These are phyloP conservation scores for Penicillium fimorum DNA, from an alignment of 495 filamentous ascomycete species.

Conservation along the genomic window DNA sequence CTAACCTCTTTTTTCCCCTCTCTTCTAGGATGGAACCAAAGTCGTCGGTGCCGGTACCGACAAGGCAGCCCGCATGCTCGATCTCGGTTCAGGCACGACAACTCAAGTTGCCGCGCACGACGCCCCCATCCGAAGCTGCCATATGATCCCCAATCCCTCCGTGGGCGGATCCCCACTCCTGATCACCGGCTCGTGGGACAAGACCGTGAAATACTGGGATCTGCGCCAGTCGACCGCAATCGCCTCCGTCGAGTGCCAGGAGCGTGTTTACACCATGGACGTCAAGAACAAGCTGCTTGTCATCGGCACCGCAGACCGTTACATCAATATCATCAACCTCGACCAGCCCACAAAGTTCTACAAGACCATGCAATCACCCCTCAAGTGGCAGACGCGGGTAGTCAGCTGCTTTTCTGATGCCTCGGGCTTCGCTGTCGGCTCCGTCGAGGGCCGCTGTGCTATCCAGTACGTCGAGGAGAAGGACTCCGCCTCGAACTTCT, in stretches of 20 bases:
- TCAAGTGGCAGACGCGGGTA: slow-evolving; percentile 86
- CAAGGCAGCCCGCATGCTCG: slow-evolving; percentile 76
- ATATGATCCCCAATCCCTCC: slow-evolving; percentile 61
- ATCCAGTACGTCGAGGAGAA: slow-evolving; percentile 90
- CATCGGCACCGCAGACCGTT: slow-evolving; percentile 80
- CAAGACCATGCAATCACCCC: slow-evolving; percentile 78
- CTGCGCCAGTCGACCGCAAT: slow-evolving; percentile 64
- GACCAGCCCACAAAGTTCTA: slow-evolving; percentile 74
- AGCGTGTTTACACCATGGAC: slow-evolving; percentile 87
- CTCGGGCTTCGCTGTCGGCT: slow-evolving; percentile 79
- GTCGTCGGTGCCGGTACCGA: slow-evolving; percentile 82
- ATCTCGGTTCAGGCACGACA: slow-evolving; percentile 59
- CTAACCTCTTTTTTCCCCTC: slow-evolving; percentile 12
- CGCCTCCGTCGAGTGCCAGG: slow-evolving; percentile 64
- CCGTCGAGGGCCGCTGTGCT: slow-evolving; percentile 85
- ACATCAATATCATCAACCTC: slow-evolving; percentile 83
- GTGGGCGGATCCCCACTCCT: slow-evolving; percentile 61
- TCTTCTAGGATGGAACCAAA: slow-evolving; percentile 62
- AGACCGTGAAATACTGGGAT: slow-evolving; percentile 96
- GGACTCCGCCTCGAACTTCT: slow-evolving; percentile 78
- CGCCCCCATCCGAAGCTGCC: slow-evolving; percentile 72
- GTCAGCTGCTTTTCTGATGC: slow-evolving; percentile 84
- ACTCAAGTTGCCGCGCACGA: slow-evolving; percentile 75
- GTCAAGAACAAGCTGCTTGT: slow-evolving; percentile 75
- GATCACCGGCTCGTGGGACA: slow-evolving; percentile 93